Evolutionary conservation across 139 green algal species (phyloP).

Genomic region (Yamagishiella unicocca): DNA sequence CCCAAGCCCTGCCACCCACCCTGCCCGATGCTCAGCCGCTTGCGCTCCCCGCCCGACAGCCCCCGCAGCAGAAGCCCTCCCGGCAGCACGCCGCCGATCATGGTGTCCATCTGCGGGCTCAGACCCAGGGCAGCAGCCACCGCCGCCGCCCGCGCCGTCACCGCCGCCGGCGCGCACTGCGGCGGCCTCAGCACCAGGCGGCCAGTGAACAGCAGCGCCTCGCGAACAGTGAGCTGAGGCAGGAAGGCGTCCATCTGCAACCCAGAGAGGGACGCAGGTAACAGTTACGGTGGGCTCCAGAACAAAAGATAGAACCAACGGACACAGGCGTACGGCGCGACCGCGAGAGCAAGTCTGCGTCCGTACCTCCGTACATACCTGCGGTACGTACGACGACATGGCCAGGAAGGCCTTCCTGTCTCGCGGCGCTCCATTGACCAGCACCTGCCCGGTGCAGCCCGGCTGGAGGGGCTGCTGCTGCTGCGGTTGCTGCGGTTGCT

Average conservation of each 20-base stretch:
- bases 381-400: constrained; percentile 60
- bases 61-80: constrained; percentile 71
- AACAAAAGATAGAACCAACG: too few relatives aligned
- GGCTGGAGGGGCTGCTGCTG: not conserved
- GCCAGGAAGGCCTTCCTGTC: constrained; percentile 20
- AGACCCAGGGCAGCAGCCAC: constrained; percentile 57
- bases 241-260: constrained; percentile 70
- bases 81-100: constrained; percentile 69
- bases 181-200: constrained; percentile 50
- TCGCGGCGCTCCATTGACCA: constrained; percentile 49
- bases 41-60: constrained; percentile 70
- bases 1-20: constrained; percentile 22
- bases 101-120: constrained; percentile 15
- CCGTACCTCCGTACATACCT: constrained; percentile 46
- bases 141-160: constrained; percentile 1
- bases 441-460: constrained; percentile 27
- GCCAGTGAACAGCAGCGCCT: constrained; percentile 38
- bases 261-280: too few relatives aligned
- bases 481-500: not conserved
- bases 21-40: constrained; percentile 64
- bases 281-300: too few relatives aligned
- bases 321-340: too few relatives aligned
- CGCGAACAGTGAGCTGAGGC: constrained; percentile 66
- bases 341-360: not conserved
- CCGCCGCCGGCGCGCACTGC: not conserved